Conservation (phyloP, 352 stramenopile species). For the Plasmopara muralis region DNA sequence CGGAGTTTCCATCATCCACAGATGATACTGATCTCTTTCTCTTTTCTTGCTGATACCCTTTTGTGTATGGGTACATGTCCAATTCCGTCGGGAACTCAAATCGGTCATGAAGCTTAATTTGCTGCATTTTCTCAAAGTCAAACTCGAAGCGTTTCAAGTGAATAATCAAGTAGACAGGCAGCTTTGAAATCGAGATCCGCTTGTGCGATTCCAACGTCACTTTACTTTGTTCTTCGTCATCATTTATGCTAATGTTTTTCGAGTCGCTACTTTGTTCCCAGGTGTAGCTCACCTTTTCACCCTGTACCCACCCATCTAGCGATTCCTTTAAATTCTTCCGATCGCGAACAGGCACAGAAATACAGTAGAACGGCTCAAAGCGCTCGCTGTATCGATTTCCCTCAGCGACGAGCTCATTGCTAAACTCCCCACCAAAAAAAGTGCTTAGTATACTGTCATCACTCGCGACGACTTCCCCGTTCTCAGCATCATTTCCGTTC, state of each 20-base stretch:
- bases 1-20: conserved; percentile 11
- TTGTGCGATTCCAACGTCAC: conserved; percentile 88
- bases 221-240: conserved; percentile 41
- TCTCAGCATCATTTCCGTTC: conserved; percentile 53
- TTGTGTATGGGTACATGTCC: conserved; percentile 87
- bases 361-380: conserved; percentile 88
- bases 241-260: conserved; percentile 21
- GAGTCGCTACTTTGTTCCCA: conserved; percentile 54
- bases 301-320: conserved; percentile 81
- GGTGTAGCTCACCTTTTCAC: conserved; percentile 87
- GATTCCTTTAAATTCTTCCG: conserved; percentile 82
- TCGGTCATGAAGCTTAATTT: conserved; percentile 91
- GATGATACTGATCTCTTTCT: conserved; percentile 27
- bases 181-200: conserved; percentile 81
- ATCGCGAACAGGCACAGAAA: conserved; percentile 85
- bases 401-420: conserved; percentile 88
- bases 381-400: conserved; percentile 82
- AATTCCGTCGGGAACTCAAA: conserved; percentile 90
- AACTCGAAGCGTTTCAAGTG: conserved; percentile 95
- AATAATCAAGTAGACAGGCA: conserved; percentile 88
- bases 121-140: conserved; percentile 91
- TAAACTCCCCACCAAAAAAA: conserved; percentile 88
- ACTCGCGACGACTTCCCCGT: conserved; percentile 22
- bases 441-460: conserved; percentile 81
- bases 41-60: conserved; percentile 74